Evolutionary conservation across 129 eudicot species (phyloP), one percentile per base, ranked within the genome.

Genomic region (Tanacetum coccineum): DNA sequence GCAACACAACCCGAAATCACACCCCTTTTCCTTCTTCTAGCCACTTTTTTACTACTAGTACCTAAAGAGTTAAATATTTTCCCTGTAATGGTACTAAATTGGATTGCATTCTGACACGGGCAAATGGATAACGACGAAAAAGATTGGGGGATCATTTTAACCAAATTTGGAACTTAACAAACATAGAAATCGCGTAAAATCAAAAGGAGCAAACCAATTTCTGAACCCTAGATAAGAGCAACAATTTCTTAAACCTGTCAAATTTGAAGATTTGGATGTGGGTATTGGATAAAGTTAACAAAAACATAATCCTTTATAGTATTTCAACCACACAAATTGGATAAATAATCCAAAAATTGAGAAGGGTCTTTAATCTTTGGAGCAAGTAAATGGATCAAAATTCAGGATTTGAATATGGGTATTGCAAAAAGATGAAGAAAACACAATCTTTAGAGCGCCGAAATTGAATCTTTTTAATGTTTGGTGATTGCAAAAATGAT

Each of bases 91-190:
- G 9, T 50, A 36, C 28, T 45, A 39, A 60, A 75, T 9, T 48
- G 56, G 42, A 42, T 42, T 39, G 52, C 0, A 15, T 65, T 68
- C 59, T 75, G 70, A 78, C 79, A 84, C 68, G 86, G 81, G 66
- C 71, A 80, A 28, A 63, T 55, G 66, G 76, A 64, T 15, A 74
- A 40, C 1, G 25, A 22, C 25, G 25, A 22, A n/a, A n/a, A n/a
- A 4, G 74, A 67, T 30, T 30, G 39, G 9, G 42, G 9, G 42
- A 7, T 36, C 42, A 36, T 36, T 36, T 36, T 7, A 36, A 36
- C 42, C 42, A 36, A 36, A 7, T 36, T 36, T 36, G 2, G 42
- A 69, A 73, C 59, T 42, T 13, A 14, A 66, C 28, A 65, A 36
- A 25, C 40, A 46, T 22, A 40, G 22, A 75, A 70, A 76, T 56